These are phyloP conservation scores for Phellopilus nigrolimitatus DNA, from an alignment of 1,284 basidiomycete genomes.

Conservation along the genomic window DNA sequence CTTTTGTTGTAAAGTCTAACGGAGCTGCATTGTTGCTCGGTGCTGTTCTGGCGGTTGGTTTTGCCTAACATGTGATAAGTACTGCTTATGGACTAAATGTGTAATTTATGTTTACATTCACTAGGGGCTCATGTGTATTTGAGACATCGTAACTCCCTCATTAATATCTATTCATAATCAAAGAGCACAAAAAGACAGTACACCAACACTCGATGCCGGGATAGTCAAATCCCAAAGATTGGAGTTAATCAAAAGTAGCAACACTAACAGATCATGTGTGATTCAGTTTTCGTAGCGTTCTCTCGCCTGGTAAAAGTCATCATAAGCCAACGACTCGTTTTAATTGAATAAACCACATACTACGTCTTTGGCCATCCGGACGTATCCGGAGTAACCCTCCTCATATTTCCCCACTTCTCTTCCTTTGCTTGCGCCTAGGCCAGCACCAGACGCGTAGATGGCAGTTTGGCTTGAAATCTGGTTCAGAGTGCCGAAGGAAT, in stretches of 20 bases:
- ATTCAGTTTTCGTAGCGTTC: slow-evolving; percentile 33
- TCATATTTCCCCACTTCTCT: slow-evolving; percentile 75
- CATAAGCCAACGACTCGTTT: slow-evolving; percentile 26
- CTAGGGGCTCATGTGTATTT: not conserved
- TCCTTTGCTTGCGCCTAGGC: slow-evolving; percentile 84
- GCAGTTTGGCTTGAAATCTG: slow-evolving; percentile 56
- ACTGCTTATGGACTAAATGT: not conserved
- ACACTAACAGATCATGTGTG: not conserved
- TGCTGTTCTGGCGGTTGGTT: slow-evolving; percentile 3
- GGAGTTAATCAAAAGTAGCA: not conserved
- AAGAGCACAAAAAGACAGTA: no score
- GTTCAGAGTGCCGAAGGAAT: slow-evolving; percentile 21
- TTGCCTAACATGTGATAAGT: not conserved
- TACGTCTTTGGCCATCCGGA: slow-evolving; percentile 67
- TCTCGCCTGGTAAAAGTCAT: slow-evolving; percentile 38
- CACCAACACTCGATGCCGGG: no score
- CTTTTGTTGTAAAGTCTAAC: not conserved
- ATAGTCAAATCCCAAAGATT: not conserved
- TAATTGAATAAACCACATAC: slow-evolving; percentile 29
- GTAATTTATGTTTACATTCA: no score
- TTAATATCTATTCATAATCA: not conserved
- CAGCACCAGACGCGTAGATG: slow-evolving; percentile 81
- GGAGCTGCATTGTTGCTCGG: not conserved
- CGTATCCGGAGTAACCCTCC: slow-evolving; percentile 68
- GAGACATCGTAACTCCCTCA: no score